A percentile compares a stretch with the other conserved stretches of the same genome.
phyloP scores from a whole-genome alignment of 2,329 filamentous ascomycete genomes.

The Cercospora janseana region DNA sequence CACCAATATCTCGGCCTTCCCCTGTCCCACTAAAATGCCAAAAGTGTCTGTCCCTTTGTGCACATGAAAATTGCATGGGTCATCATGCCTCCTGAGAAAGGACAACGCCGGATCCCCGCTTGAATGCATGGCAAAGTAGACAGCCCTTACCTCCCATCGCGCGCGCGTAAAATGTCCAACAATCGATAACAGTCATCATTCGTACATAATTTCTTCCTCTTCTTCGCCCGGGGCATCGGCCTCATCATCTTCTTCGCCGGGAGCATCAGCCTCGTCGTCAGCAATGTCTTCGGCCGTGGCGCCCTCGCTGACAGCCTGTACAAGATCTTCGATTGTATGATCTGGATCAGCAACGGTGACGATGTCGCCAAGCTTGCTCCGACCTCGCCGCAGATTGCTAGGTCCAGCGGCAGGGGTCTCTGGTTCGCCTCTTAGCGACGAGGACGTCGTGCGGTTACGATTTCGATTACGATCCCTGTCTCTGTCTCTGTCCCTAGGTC shows the following conservation, averaged over 20 bases:
- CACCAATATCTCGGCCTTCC: no score
- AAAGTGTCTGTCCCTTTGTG: no score
- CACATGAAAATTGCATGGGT: no score
- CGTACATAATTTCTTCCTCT: slow-evolving; percentile 34
- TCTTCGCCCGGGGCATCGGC: slow-evolving; percentile 29
- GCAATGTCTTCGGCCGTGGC: slow-evolving; percentile 27
- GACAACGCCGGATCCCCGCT: not conserved
- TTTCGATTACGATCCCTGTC: slow-evolving; percentile 7
- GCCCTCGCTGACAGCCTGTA: slow-evolving; percentile 26
- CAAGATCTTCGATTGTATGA: slow-evolving; percentile 26
- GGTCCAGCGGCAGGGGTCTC: slow-evolving; percentile 17
- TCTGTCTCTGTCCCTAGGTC: slow-evolving; percentile 9
- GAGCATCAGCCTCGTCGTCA: slow-evolving; percentile 26
- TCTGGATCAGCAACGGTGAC: slow-evolving; percentile 24
- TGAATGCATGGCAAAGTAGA: slow-evolving; percentile 6
- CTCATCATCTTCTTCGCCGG: slow-evolving; percentile 30
- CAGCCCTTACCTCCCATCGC: not conserved
- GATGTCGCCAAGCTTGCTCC: slow-evolving; percentile 47
- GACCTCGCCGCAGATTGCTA: slow-evolving; percentile 37
- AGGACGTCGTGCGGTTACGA: slow-evolving; percentile 1
- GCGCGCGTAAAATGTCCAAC: not conserved
- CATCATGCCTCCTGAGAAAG: no score
- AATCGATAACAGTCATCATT: slow-evolving; percentile 21
- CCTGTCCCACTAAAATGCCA: no score
- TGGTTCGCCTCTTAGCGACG: slow-evolving; percentile 5